phyloP scores from a whole-genome alignment of 371 early-diverging fungal genomes.

The Mucor mucedo region DNA sequence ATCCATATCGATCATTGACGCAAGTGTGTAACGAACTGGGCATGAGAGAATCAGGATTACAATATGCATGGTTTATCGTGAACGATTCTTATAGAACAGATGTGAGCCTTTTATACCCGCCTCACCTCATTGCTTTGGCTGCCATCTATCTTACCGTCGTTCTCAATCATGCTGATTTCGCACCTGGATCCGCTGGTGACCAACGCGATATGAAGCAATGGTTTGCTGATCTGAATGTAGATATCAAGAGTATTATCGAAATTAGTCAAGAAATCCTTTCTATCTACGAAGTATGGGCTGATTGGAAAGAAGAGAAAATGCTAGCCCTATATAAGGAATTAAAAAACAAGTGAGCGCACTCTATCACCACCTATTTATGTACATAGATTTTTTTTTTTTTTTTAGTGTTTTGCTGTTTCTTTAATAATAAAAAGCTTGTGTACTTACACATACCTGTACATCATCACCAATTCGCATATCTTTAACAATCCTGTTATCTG shows the following conservation, averaged over 20 bases:
- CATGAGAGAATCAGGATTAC: conserved; percentile 64
- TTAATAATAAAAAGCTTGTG: too few relatives aligned
- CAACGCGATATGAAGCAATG: conserved; percentile 69
- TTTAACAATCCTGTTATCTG: too few relatives aligned
- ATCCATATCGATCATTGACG: conserved; percentile 82
- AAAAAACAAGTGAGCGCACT: conserved; percentile 18
- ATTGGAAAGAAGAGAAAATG: conserved; percentile 66
- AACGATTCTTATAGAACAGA: conserved; percentile 85
- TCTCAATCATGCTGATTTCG: conserved; percentile 58
- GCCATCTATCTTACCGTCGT: conserved; percentile 78
- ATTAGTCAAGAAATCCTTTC: conserved; percentile 72
- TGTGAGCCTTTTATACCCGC: conserved; percentile 82
- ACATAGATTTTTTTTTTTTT: background rate
- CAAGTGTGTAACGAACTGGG: conserved; percentile 65
- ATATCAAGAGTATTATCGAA: conserved; percentile 70
- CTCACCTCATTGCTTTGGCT: conserved; percentile 87
- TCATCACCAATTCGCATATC: too few relatives aligned
- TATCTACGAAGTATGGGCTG: conserved; percentile 70
- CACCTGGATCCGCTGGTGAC: conserved; percentile 52
- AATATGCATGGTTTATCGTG: conserved; percentile 83
- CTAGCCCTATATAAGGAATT: conserved; percentile 47
- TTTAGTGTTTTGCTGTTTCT: background rate
- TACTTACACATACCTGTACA: too few relatives aligned
- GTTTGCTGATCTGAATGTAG: conserved; percentile 80
- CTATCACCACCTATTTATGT: background rate